phyloP scores from a whole-genome alignment of 2,329 filamentous ascomycete genomes.

The Davidsoniella virescens region DNA sequence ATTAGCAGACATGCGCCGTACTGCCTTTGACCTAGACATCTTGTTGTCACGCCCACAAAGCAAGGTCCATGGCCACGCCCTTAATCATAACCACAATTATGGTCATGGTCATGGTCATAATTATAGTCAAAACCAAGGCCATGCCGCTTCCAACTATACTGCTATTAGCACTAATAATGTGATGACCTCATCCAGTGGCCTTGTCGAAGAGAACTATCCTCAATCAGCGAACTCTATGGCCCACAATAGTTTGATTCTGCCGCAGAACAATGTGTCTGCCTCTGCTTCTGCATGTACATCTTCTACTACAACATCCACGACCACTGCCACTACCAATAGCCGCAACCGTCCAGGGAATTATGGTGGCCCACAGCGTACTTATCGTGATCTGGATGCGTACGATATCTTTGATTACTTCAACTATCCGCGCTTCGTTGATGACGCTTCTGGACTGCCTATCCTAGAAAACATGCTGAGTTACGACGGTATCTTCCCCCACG shows the following conservation, averaged over 20 bases:
- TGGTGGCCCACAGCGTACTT: neutral
- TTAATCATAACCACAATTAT: neutral
- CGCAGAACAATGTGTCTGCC: too few relatives aligned
- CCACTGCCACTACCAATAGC: conserved; percentile 52
- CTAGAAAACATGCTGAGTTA: neutral
- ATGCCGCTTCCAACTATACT: conserved; percentile 20
- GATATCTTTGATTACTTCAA: conserved; percentile 96
- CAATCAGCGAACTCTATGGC: neutral
- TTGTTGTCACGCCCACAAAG: conserved; percentile 66
- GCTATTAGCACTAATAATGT: neutral
- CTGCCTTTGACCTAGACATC: conserved; percentile 79
- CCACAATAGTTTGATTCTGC: neutral
- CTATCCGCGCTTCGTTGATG: conserved; percentile 44
- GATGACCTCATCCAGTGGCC: neutral
- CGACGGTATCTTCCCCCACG: too few relatives aligned
- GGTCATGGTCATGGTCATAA: neutral
- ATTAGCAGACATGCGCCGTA: conserved; percentile 78
- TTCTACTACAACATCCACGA: conserved; percentile 36
- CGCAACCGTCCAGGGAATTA: neutral
- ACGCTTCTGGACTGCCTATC: conserved; percentile 11
- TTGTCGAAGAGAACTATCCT: neutral
- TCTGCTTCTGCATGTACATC: too few relatives aligned
- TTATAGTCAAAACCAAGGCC: neutral
- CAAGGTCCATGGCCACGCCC: neutral
- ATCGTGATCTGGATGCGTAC: conserved; percentile 64